Percentiles rank a stretch among this genome's conserved stretches.
Conservation (phyloP, 1,284 basidiomycete species). For the Moniliella sp. region DNA sequence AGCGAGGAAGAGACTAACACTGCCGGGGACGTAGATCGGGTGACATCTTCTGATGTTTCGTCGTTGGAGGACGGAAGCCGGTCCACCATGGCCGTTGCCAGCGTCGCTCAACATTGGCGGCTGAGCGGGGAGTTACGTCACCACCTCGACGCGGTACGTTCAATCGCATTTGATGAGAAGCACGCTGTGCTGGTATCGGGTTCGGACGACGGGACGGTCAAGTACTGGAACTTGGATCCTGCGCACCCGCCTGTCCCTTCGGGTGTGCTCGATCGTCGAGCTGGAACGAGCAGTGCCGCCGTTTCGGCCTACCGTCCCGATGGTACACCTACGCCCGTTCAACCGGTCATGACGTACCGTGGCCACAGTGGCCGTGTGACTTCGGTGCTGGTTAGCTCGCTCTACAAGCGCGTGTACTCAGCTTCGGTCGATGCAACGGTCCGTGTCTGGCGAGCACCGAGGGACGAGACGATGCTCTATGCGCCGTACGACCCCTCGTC, state of each 20-base stretch:
- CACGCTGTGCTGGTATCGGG: conserved; percentile 67
- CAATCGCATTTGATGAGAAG: conserved; percentile 58
- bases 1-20: no score
- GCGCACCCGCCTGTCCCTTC: conserved; percentile 5
- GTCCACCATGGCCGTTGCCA: no score
- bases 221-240: conserved; percentile 58
- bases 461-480: conserved; percentile 39
- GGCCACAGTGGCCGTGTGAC: conserved; percentile 85
- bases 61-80: no score
- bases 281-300: no score
- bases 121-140: no score
- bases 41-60: no score
- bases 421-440: conserved; percentile 81
- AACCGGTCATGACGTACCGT: conserved; percentile 56
- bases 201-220: conserved; percentile 82
- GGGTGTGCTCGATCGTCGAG: no score
- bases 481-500: conserved; percentile 63
- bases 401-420: conserved; percentile 58
- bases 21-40: no score
- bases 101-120: no score
- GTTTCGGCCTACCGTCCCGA: no score
- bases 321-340: conserved; percentile 7
- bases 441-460: conserved; percentile 56
- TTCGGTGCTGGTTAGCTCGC: conserved; percentile 57
- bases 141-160: conserved; percentile 76